Evolutionary conservation across 2,329 filamentous ascomycete genomes (phyloP).

Genomic region (Penicillium occitanis): DNA sequence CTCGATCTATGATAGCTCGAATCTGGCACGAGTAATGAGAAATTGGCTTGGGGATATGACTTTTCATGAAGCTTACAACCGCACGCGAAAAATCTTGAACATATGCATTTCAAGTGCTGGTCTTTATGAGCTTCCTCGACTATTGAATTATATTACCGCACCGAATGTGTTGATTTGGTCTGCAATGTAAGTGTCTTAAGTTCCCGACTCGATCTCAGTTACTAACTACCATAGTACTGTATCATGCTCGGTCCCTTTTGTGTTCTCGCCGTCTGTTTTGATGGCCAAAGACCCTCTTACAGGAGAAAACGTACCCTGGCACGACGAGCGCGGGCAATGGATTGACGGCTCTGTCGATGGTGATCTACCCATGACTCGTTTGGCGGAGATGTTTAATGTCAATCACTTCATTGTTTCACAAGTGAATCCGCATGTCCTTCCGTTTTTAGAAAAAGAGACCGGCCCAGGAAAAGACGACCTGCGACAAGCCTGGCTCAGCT

Average conservation of each 20-base stretch:
- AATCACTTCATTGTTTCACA: conserved; percentile 98
- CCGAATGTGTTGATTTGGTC: conserved; percentile 97
- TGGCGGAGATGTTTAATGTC: conserved; percentile 96
- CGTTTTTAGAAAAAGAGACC: conserved; percentile 77
- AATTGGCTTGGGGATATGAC: conserved; percentile 82
- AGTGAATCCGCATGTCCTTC: conserved; percentile 90
- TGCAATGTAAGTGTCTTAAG: conserved; percentile 63
- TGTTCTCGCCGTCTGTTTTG: conserved; percentile 77
- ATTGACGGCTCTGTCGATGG: conserved; percentile 96
- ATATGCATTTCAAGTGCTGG: conserved; percentile 89
- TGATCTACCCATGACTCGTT: conserved; percentile 83
- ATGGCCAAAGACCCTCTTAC: conserved; percentile 83
- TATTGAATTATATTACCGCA: conserved; percentile 90
- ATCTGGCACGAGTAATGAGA: conserved; percentile 79
- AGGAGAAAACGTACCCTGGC: conserved; percentile 76
- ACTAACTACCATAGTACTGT: conserved; percentile 57
- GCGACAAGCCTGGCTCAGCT: conserved; percentile 34
- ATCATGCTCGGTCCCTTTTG: conserved; percentile 85
- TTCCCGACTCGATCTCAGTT: too few relatives aligned
- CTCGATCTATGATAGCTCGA: conserved; percentile 78
- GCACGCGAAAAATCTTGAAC: conserved; percentile 87
- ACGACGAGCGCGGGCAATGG: conserved; percentile 78
- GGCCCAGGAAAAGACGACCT: conserved; percentile 34
- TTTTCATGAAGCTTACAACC: conserved; percentile 93
- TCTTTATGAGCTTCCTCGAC: conserved; percentile 78